These are phyloP conservation scores for Crassisporium funariophilum DNA, from an alignment of 768 basidiomycete genomes.

Conservation along the genomic window DNA sequence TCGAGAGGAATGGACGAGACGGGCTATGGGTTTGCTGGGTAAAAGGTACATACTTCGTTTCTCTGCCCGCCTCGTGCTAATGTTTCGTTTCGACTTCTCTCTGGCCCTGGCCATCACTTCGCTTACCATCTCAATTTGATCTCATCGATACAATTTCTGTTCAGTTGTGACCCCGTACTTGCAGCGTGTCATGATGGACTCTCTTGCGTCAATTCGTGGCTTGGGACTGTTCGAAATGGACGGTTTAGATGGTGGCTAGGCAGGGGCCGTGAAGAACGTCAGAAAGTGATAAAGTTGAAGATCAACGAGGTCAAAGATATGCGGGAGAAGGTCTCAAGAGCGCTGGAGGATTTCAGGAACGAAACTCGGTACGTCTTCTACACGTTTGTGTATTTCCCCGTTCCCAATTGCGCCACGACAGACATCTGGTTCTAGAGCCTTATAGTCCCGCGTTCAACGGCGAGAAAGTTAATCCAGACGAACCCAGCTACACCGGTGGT, in stretches of 20 bases:
- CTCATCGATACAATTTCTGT: neutral
- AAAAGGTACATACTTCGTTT: conserved; percentile 34
- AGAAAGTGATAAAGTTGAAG: conserved; percentile 30
- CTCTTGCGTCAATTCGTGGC: conserved; percentile 49
- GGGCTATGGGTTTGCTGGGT: conserved; percentile 46
- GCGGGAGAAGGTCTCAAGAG: conserved; percentile 34
- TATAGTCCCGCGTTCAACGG: conserved; percentile 54
- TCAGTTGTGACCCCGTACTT: conserved; percentile 56
- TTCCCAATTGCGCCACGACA: conserved; percentile 16
- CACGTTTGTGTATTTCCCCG: neutral
- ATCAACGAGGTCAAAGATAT: conserved; percentile 40
- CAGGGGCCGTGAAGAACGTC: conserved; percentile 28
- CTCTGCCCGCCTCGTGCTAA: neutral
- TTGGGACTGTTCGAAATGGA: conserved; percentile 39
- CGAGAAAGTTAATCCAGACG: neutral
- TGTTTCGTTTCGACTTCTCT: neutral
- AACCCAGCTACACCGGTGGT: too few relatives aligned
- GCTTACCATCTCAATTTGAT: neutral
- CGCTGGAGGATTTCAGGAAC: conserved; percentile 48
- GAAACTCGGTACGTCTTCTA: conserved; percentile 48
- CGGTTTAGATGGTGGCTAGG: conserved; percentile 39
- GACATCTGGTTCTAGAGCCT: conserved; percentile 58
- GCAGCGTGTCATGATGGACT: conserved; percentile 43
- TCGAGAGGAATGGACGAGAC: conserved; percentile 42
- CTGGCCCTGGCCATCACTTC: neutral